Conservation (phyloP, 2,329 filamentous ascomycete genomes). For the Coleophoma eucalyptorum region DNA sequence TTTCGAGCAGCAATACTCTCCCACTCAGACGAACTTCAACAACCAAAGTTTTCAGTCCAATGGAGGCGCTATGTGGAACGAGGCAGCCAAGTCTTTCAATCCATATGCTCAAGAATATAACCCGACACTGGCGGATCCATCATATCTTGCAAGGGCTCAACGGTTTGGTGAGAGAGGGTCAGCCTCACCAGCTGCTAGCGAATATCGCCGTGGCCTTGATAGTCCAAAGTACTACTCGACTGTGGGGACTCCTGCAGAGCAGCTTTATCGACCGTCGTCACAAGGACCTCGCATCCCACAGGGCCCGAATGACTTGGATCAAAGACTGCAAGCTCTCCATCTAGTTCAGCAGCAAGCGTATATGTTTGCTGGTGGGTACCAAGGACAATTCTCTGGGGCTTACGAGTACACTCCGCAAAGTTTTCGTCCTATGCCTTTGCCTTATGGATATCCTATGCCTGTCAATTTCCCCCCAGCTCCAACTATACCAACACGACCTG, state of each 20-base stretch:
- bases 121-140: conserved; percentile 24
- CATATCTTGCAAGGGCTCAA: conserved; percentile 19
- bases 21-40: conserved; percentile 17
- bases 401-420: conserved; percentile 28
- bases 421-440: conserved; percentile 30
- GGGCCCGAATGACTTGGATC: conserved; percentile 21
- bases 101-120: conserved; percentile 18
- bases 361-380: conserved; percentile 30
- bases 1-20: conserved; percentile 18
- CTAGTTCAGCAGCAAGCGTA: conserved; percentile 25
- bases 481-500: conserved; percentile 22
- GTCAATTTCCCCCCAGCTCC: conserved; percentile 19
- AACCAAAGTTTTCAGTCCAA: conserved; percentile 17
- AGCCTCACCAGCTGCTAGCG: conserved; percentile 25
- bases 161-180: conserved; percentile 22
- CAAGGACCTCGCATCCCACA: conserved; percentile 22
- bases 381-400: conserved; percentile 22
- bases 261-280: conserved; percentile 21
- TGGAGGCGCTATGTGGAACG: conserved; percentile 21
- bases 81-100: conserved; percentile 16
- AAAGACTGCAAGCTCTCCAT: conserved; percentile 22
- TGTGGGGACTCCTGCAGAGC: conserved; percentile 21
- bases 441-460: conserved; percentile 30
- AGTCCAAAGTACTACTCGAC: conserved; percentile 25
- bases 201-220: conserved; percentile 24